Base-by-base conservation (phyloP, 2,329 filamentous ascomycete genomes). In the Fusarium sp. region DNA sequence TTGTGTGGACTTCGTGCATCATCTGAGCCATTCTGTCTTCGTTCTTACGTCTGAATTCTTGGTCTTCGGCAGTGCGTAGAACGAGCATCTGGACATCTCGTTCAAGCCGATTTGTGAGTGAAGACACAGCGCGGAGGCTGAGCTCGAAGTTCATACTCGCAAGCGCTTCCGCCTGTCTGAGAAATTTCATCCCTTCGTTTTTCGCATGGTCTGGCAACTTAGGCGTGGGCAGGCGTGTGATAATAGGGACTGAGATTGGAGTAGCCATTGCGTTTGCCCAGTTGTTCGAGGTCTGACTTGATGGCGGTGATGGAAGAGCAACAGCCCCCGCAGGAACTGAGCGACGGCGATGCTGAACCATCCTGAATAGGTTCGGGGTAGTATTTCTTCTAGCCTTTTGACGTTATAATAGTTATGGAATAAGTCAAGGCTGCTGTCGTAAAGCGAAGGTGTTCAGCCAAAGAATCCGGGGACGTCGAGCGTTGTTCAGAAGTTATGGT, bases 81-180 rank as follows among this genome's bases (percentile, higher is more conserved):
- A 75, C 72, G 8, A 81, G 75, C 18, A 60, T 56, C 8, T 56
- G 59, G 28, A 81, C 57, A 11, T 79, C 75, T 3, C 64, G 64
- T 53, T 80, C 75, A 4, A 81, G 74, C 5, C 73, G 70, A 42
- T 76, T 71, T 2, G 75, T 74, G 48, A 77, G 75, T 22, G 58
- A 55, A 28, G 61, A 52, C 24, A 81, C 62, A 33, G 72, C 59
- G 38, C 76, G 78, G 36, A 81, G 62, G 59, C 75, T 77, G 53
- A 81, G 75, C 66, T 81, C 79, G n/a, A 77, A 68, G 7, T 77
- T 80, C 77, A 81, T 80, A 42, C 65, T 72, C 7, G 79, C 76
- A n/a, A 81, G 72, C 33, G 77, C 75, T 5, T 79, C 75, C 39
- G 79, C 78, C 28, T 75, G 73, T 11, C 63, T 61, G 28, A 75